Evolutionary conservation across 2,329 filamentous ascomycete genomes (phyloP), one percentile per base, ranked within the genome.

Genomic region (Mycosphaerelloides madeirae): DNA sequence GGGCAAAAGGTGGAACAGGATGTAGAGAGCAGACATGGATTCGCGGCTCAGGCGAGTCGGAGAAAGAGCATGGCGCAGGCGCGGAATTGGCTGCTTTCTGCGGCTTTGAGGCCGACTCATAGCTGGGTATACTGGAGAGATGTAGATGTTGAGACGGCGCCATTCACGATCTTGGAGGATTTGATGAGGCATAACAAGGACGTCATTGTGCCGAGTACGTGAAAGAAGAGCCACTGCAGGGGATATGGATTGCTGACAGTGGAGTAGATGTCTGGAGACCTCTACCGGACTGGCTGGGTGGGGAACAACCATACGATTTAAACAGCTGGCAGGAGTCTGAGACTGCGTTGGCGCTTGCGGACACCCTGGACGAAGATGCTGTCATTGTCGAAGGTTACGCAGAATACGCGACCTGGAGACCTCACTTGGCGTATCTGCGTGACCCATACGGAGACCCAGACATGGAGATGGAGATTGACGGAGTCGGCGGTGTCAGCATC

Each of bases 251-350:
- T 39, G 37, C 50, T 58, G 25, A 57, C 46, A 28, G 14, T 8
- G 38, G 15, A 29, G 18, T 36, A 62, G 60, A 98, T 71, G 93
- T 98, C 48, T 98, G 93, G 93, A 84, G 93, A 54, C 93, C 93
- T n/a, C 79, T 98, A 37, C 93, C 93, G 6, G 93, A 98, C 67
- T 98, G 93, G 93, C 85, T 98, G 18, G 93, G 93, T 35, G 94
- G 93, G 59, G 93, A 98, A 66, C 93, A 98, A 65, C 93, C 93
- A 1, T 98, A 98, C 66, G 93, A 98, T 69, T 68, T 98, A 58
- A 98, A 98, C 67, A 97, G 91, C 13, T 98, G 93, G 93, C 93
- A 98, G 68, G 93, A 98, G 68, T 98, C 93, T 0, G 94, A 98
- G 63, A 98, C 93, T 0, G 93, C 93, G 0, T 75, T 98, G 41